phyloP scores from a whole-genome alignment of 805 yeast species.

The Kazachstania psychrophila region DNA sequence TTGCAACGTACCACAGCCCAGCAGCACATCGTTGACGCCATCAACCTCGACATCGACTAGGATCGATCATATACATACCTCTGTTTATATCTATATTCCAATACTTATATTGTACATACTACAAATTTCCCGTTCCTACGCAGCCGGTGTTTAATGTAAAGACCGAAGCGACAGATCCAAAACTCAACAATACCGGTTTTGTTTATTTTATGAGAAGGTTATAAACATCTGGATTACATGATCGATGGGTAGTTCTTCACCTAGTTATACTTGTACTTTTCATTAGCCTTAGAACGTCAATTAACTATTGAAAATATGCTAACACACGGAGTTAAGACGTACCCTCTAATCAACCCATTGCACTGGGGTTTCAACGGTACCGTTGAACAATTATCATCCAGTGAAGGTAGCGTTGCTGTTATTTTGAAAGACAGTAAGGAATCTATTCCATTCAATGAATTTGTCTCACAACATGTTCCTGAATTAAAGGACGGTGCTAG shows the following conservation, averaged over 20 bases:
- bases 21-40: constrained; percentile 14
- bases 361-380: constrained; percentile 31
- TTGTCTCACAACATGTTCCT: constrained; percentile 31
- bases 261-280: too few relatives aligned
- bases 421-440: constrained; percentile 13
- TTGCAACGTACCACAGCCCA: constrained; percentile 19
- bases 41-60: constrained; percentile 27
- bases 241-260: too few relatives aligned
- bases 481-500: constrained; percentile 39
- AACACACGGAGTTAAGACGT: constrained; percentile 4
- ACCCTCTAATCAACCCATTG: constrained; percentile 23
- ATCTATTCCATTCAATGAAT: constrained; percentile 14
- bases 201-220: too few relatives aligned
- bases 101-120: background rate
- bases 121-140: background rate
- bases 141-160: too few relatives aligned
- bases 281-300: too few relatives aligned
- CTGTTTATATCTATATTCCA: background rate
- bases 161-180: too few relatives aligned
- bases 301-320: too few relatives aligned
- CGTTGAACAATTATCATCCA: constrained; percentile 21
- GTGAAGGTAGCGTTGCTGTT: constrained; percentile 19
- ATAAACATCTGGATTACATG: too few relatives aligned
- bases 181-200: too few relatives aligned
- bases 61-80: background rate